Evolutionary conservation across 768 basidiomycete genomes (phyloP).

Genomic region (Hydnomerulius pinastri): DNA sequence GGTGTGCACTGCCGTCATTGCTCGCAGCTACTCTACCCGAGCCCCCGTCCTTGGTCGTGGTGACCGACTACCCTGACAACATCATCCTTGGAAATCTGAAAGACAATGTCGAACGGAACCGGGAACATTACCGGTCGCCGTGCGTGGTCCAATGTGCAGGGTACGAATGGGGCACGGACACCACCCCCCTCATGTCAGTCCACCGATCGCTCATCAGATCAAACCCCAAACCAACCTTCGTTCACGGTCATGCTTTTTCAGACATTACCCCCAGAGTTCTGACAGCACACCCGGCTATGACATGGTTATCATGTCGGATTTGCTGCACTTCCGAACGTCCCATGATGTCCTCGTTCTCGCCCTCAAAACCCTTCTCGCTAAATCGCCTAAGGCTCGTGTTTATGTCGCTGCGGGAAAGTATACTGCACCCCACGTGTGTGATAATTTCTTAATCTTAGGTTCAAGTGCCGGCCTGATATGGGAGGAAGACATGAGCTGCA

Average conservation of each 20-base stretch:
- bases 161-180: slow-evolving; percentile 67
- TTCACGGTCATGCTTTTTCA: slow-evolving; percentile 6
- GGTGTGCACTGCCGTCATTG: slow-evolving; percentile 67
- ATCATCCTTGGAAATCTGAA: slow-evolving; percentile 58
- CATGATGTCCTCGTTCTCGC: slow-evolving; percentile 59
- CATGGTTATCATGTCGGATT: slow-evolving; percentile 66
- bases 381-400: slow-evolving; percentile 39
- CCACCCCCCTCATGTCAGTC: slow-evolving; percentile 48
- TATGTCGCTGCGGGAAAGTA: slow-evolving; percentile 70
- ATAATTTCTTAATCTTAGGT: slow-evolving; percentile 49
- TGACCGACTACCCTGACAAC: slow-evolving; percentile 71
- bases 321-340: slow-evolving; percentile 66
- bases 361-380: slow-evolving; percentile 48
- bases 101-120: slow-evolving; percentile 56
- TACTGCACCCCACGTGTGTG: slow-evolving; percentile 53
- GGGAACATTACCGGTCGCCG: slow-evolving; percentile 29
- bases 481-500: slow-evolving; percentile 40
- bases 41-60: slow-evolving; percentile 55
- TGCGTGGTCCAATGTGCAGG: slow-evolving; percentile 49
- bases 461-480: slow-evolving; percentile 44
- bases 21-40: slow-evolving; percentile 47
- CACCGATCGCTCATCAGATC: slow-evolving; percentile 1
- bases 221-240: slow-evolving; percentile 13
- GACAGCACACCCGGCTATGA: slow-evolving; percentile 44
- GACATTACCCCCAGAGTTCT: slow-evolving; percentile 11